Evolutionary conservation across 768 basidiomycete species (phyloP).

Genomic region (Gautieria morchelliformis): DNA sequence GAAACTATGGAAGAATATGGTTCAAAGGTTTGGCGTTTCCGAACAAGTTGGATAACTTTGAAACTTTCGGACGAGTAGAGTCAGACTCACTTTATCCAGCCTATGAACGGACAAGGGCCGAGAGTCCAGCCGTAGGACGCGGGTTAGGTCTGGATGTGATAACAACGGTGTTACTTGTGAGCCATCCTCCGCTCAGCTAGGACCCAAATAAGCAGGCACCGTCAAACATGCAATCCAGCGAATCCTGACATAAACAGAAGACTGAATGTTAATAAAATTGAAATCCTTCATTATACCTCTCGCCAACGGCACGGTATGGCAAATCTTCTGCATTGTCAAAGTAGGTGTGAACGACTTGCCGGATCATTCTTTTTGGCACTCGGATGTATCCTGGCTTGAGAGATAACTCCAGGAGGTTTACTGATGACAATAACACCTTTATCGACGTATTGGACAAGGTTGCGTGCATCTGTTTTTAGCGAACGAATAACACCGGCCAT

Average conservation of each 20-base stretch:
- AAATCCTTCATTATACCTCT: too few species aligned
- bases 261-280: too few species aligned
- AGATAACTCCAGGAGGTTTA: constrained; percentile 50
- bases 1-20: too few species aligned
- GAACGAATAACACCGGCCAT: too few species aligned
- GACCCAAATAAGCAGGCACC: background rate
- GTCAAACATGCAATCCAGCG: constrained; percentile 15
- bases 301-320: too few species aligned
- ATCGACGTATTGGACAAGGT: constrained; percentile 38
- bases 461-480: background rate
- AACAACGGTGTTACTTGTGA: background rate
- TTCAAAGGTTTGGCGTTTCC: too few species aligned
- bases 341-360: constrained; percentile 8
- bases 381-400: constrained; percentile 27
- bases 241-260: constrained; percentile 18
- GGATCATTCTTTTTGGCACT: constrained; percentile 4
- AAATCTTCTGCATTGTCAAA: background rate
- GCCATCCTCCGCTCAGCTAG: background rate
- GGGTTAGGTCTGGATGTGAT: constrained; percentile 17
- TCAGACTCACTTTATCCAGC: constrained; percentile 45
- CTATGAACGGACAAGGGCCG: constrained; percentile 50
- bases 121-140: constrained; percentile 22
- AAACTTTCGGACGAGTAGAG: too few species aligned
- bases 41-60: too few species aligned
- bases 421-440: constrained; percentile 44